These are phyloP conservation scores for Aspergillus pseudoviridinutans DNA, from an alignment of 2,329 filamentous ascomycete genomes.

Conservation along the genomic window DNA sequence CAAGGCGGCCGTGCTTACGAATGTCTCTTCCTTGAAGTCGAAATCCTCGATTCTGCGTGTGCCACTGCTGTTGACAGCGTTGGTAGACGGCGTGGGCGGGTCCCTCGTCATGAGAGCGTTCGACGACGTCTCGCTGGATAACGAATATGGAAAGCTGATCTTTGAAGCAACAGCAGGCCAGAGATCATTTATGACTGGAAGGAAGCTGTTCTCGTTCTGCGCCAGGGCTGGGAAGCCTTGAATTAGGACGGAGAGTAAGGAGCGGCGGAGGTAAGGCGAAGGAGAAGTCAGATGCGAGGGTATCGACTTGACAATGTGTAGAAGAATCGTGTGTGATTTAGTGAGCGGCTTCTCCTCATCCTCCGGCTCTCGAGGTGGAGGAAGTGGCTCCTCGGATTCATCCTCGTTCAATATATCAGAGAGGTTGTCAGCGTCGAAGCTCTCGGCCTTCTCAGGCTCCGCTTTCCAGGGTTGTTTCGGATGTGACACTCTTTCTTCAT, in stretches of 20 bases:
- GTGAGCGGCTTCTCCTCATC: conserved; percentile 60
- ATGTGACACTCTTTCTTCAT: conserved; percentile 22
- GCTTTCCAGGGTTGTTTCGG: conserved; percentile 32
- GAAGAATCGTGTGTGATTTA: conserved; percentile 74
- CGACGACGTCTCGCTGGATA: conserved; percentile 53
- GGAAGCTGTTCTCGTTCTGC: conserved; percentile 73
- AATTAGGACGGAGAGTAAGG: conserved; percentile 70
- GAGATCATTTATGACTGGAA: conserved; percentile 83
- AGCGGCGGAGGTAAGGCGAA: conserved; percentile 71
- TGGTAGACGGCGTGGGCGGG: conserved; percentile 7
- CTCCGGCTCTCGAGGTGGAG: conserved; percentile 45
- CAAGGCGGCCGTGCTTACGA: conserved; percentile 65
- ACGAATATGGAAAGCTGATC: conserved; percentile 41
- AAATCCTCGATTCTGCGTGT: conserved; percentile 16
- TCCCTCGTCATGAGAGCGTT: conserved; percentile 18
- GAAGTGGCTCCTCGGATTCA: conserved; percentile 32
- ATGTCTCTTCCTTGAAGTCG: conserved; percentile 37
- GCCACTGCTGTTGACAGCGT: conserved; percentile 59
- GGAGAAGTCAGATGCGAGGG: conserved; percentile 88
- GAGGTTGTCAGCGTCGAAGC: conserved; percentile 26
- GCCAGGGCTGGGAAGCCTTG: conserved; percentile 70
- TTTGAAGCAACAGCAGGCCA: conserved; percentile 70
- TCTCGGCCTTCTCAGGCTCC: conserved; percentile 21
- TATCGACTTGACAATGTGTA: conserved; percentile 76
- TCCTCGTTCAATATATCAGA: conserved; percentile 33